These are phyloP conservation scores for Daldinia caldariorum DNA, from an alignment of 495 filamentous ascomycete genomes.

Conservation along the genomic window DNA sequence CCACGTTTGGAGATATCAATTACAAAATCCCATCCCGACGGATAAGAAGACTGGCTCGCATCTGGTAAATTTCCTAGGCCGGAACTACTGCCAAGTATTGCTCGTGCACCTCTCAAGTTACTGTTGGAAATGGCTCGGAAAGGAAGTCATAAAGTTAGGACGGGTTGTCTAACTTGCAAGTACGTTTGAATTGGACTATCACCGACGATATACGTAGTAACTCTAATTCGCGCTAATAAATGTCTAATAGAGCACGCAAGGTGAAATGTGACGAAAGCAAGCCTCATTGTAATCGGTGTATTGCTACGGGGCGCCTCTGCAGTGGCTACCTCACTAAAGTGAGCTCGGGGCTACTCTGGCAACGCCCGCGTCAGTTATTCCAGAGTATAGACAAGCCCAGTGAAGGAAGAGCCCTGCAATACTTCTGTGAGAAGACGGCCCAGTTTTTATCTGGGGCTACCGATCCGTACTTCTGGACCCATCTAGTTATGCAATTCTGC, in stretches of 20 bases:
- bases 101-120: constrained; percentile 4
- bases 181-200: constrained; percentile 31
- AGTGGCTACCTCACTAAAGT: constrained; percentile 45
- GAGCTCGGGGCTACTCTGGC: constrained; percentile 44
- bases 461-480: constrained; percentile 64
- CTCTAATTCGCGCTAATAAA: constrained; percentile 8
- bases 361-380: constrained; percentile 40
- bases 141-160: constrained; percentile 52
- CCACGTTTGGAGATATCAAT: constrained; percentile 16
- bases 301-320: constrained; percentile 45
- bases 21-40: constrained; percentile 16
- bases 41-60: constrained; percentile 5
- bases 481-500: constrained; percentile 59
- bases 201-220: constrained; percentile 7
- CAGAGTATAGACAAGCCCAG: constrained; percentile 36
- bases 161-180: constrained; percentile 55
- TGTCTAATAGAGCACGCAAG: constrained; percentile 43
- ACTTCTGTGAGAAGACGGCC: constrained; percentile 55
- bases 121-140: constrained; percentile 47
- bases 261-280: constrained; percentile 55
- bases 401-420: constrained; percentile 53
- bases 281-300: constrained; percentile 48
- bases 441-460: constrained; percentile 53
- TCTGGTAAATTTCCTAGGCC: constrained; percentile 13
- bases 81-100: background rate